These are phyloP conservation scores for Mrakia blollopis DNA, from an alignment of 768 basidiomycete species.

Conservation along the genomic window DNA sequence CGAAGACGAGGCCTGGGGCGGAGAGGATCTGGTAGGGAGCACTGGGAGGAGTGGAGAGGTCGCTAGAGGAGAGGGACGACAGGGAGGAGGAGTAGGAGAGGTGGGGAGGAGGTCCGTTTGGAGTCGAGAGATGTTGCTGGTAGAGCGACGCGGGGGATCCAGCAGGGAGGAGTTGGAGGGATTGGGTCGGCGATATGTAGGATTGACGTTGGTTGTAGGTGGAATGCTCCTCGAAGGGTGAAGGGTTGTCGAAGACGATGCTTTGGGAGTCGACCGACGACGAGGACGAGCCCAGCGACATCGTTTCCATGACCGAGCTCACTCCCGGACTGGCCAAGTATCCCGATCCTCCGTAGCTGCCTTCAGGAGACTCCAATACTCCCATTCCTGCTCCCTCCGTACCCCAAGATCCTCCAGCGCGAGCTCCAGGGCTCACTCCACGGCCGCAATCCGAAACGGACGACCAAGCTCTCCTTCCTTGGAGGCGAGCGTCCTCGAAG, in stretches of 20 bases:
- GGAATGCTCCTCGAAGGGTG: not conserved
- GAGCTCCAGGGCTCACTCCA: not conserved
- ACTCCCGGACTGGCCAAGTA: not conserved
- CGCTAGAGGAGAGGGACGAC: not conserved
- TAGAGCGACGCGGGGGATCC: not conserved
- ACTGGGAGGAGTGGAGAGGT: not conserved
- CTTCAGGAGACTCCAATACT: not conserved
- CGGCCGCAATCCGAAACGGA: not conserved
- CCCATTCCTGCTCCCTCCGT: not conserved
- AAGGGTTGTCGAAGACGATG: constrained; percentile 1
- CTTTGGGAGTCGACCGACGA: not conserved
- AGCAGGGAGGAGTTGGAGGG: not conserved
- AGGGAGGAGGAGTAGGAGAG: not conserved
- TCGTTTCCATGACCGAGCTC: not conserved
- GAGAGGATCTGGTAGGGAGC: not conserved
- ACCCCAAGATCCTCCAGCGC: not conserved
- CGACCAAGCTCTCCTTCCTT: not conserved
- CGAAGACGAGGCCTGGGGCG: not conserved
- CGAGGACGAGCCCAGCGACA: not conserved
- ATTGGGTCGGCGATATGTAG: not conserved
- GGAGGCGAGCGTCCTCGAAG: not conserved
- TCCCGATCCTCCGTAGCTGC: not conserved
- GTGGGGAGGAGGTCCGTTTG: not conserved
- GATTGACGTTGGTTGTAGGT: not conserved
- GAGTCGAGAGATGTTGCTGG: not conserved